Evolutionary conservation across 768 basidiomycete genomes (phyloP).

Genomic region (Hydnum rufescens): DNA sequence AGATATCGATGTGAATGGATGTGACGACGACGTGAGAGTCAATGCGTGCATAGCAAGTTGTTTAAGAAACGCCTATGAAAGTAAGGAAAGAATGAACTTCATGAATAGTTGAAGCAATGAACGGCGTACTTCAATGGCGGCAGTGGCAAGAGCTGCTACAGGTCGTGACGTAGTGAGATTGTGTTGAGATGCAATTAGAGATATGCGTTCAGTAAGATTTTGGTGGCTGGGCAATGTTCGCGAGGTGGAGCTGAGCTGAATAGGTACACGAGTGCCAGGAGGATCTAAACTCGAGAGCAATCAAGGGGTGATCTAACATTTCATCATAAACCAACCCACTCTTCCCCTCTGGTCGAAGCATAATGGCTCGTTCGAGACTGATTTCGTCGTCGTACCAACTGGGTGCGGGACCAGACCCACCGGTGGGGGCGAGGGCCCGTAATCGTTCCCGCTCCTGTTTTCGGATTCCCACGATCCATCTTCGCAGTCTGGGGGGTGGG

Average conservation of each 20-base stretch:
- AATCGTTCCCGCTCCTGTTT: slow-evolving; percentile 7
- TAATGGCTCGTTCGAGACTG: slow-evolving; percentile 4
- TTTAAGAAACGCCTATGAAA: slow-evolving; percentile 8
- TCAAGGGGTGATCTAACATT: not conserved
- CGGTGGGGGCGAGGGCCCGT: not conserved
- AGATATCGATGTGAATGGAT: slow-evolving; percentile 8
- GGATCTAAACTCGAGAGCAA: slow-evolving; percentile 2
- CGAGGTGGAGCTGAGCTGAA: slow-evolving; percentile 6
- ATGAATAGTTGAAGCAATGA: not conserved
- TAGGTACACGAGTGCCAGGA: slow-evolving; percentile 4
- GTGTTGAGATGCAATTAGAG: slow-evolving; percentile 9
- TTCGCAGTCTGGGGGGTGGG: slow-evolving; percentile 6
- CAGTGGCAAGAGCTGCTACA: slow-evolving; percentile 5
- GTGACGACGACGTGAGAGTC: slow-evolving; percentile 5
- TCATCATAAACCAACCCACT: slow-evolving; percentile 3
- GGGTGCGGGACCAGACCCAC: not conserved
- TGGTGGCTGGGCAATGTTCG: slow-evolving; percentile 7
- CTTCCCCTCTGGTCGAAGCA: slow-evolving; percentile 6
- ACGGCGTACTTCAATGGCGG: slow-evolving; percentile 8
- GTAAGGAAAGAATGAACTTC: not conserved
- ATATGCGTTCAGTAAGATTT: slow-evolving; percentile 6
- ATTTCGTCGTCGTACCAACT: slow-evolving; percentile 3
- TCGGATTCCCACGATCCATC: slow-evolving; percentile 9
- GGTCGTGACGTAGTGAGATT: slow-evolving; percentile 9
- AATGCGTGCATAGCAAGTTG: slow-evolving; percentile 9